Conservation (phyloP, 352 stramenopile species). For the Stephanocyclus meneghinianus region DNA sequence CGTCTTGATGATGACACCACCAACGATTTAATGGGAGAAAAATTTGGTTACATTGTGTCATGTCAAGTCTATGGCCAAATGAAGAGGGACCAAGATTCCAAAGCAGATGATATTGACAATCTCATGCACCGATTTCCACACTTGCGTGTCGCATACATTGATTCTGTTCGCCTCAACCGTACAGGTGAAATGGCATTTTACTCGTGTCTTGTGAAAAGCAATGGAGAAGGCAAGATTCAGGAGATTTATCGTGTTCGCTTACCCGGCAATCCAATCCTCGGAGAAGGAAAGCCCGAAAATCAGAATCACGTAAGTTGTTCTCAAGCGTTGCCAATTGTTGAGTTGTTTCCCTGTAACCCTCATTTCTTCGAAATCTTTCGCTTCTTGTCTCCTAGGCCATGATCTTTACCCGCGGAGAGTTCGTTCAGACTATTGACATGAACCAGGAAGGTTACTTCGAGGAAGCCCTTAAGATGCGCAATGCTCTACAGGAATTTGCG, state of each 20-base stretch:
- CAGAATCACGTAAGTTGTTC: constrained; percentile 89
- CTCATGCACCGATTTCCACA: constrained; percentile 96
- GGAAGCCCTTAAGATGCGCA: constrained; percentile 98
- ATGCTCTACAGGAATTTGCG: constrained; percentile 97
- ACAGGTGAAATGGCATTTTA: constrained; percentile 94
- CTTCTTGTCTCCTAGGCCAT: constrained; percentile 75
- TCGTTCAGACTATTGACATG: constrained; percentile 99
- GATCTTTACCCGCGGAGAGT: constrained; percentile 97
- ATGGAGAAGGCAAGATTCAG: constrained; percentile 80
- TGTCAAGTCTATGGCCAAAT: constrained; percentile 98
- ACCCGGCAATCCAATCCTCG: constrained; percentile 96
- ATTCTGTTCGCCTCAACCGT: constrained; percentile 94
- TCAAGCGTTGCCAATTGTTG: background rate
- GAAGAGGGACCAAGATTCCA: constrained; percentile 97
- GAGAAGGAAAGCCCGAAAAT: constrained; percentile 99
- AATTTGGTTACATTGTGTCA: constrained; percentile 98
- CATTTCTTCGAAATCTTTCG: background rate
- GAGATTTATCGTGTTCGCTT: constrained; percentile 97
- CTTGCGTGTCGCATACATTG: constrained; percentile 97
- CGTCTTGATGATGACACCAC: constrained; percentile 86
- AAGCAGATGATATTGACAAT: constrained; percentile 98
- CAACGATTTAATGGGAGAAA: constrained; percentile 96
- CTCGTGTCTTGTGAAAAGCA: constrained; percentile 94
- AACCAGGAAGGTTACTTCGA: constrained; percentile 99
- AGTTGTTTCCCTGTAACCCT: background rate